Evolutionary conservation across 23 red algal genomes (phyloP), one percentile per base, ranked within the genome.

Genomic region (Gracilariopsis chorda): DNA sequence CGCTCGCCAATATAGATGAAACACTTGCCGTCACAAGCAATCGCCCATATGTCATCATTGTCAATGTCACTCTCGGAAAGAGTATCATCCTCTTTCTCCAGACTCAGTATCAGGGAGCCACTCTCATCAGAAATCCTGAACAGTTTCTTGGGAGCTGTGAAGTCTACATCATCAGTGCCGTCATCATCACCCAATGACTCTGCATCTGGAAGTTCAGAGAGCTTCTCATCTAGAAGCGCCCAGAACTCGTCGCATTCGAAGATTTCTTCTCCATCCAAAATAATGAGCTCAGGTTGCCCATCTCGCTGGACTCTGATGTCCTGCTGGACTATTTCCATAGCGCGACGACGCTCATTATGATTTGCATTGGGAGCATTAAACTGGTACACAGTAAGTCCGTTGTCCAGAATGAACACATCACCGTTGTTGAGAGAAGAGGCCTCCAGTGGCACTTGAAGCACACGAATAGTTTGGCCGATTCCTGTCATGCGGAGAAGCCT

Each of bases 391-490:
- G 77, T 84, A 11, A 84, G 48, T 39, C 91, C 91, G 25, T 76
- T 65, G 70, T 94, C 91, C 35, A 94, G 91, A 28, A 94, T 75
- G 51, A 94, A 94, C 25, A 86, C 82, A 33, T 94, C 91, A 14
- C 80, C 48, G 12, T 67, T 71, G 72, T 94, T 94, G 49, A 94
- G 82, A 48, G 80, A 86, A 32, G 64, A 39, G 1, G 73, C 23
- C 2, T 42, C 48, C 25, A 94, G 91, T 30, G 91, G 82, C 37
- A 87, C 91, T 65, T 94, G 91, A 19, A 77, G 28, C 21, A 94
- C 91, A 25, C 82, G 80, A 27, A 94, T 80, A 35, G 61, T 75
- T 28, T 65, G 44, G 1, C 80, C 67, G 7, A 72, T 45, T 35
- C 23, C 55, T 27, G 70, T 45, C 68, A 94, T 80, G 39, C 61